Evolutionary conservation across 2,329 filamentous ascomycete species (phyloP).

Genomic region (Penicillium sp.): DNA sequence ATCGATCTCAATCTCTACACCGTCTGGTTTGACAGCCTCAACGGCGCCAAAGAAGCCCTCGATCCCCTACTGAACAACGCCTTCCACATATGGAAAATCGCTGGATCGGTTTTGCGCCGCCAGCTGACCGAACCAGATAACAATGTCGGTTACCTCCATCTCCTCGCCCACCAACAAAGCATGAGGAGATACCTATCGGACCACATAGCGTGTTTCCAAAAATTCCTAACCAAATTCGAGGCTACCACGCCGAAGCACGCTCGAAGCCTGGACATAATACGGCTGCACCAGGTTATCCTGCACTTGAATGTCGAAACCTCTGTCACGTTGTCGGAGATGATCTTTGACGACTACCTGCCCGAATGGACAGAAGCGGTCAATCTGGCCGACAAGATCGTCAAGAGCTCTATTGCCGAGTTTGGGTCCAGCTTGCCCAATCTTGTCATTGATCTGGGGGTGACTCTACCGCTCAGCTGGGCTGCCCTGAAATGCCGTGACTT

Average conservation of each 20-base stretch:
- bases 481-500: background rate
- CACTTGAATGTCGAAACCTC: background rate
- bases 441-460: background rate
- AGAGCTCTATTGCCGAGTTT: background rate
- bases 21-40: background rate
- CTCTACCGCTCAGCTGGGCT: background rate
- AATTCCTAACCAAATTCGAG: no score
- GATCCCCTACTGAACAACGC: background rate
- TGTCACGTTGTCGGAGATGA: background rate
- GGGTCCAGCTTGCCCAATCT: background rate
- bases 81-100: background rate
- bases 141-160: background rate
- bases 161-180: background rate
- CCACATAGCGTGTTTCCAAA: background rate
- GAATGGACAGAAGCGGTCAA: background rate
- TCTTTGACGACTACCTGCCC: background rate
- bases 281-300: background rate
- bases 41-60: background rate
- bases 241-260: no score
- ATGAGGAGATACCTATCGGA: background rate
- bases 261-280: background rate
- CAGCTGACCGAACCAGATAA: background rate
- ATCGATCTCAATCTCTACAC: background rate
- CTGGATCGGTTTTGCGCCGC: background rate
- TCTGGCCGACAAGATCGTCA: background rate